A percentile compares a stretch with the other conserved stretches of the same genome.
Evolutionary conservation across 1,284 basidiomycete species (phyloP).

Genomic region (Thecaphora thlaspeos): DNA sequence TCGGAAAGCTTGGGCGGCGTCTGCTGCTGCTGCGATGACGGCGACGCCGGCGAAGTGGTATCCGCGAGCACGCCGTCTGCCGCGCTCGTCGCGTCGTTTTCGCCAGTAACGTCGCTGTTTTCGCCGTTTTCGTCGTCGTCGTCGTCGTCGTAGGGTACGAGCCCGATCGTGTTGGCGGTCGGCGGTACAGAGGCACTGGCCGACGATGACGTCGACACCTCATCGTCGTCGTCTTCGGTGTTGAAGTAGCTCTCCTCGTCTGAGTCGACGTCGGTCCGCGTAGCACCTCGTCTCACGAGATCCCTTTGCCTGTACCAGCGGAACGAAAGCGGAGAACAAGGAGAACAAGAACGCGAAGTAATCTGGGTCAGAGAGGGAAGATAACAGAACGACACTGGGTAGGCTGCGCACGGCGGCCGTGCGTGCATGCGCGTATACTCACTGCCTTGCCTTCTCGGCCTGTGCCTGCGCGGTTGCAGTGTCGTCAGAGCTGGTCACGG

Average conservation of each 20-base stretch:
- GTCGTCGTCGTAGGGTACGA: constrained; percentile 73
- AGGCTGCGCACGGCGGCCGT: too few species aligned
- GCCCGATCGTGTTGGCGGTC: constrained; percentile 63
- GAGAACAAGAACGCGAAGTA: constrained; percentile 1
- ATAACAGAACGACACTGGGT: too few species aligned
- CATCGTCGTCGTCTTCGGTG: constrained; percentile 71
- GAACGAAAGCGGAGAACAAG: neutral
- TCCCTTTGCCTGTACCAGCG: constrained; percentile 1
- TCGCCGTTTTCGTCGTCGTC: constrained; percentile 59
- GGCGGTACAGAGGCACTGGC: constrained; percentile 48
- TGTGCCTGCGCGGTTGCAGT: neutral
- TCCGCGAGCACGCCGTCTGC: neutral
- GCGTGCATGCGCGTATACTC: too few species aligned
- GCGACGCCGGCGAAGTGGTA: constrained; percentile 57
- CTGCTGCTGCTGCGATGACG: constrained; percentile 47
- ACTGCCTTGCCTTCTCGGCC: constrained; percentile 13
- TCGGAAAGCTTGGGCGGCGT: constrained; percentile 64
- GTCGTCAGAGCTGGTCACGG: constrained; percentile 1
- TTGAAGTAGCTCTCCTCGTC: constrained; percentile 87
- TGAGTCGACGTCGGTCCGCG: constrained; percentile 62
- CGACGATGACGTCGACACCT: constrained; percentile 51
- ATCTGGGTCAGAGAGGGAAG: too few species aligned
- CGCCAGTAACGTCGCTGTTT: constrained; percentile 2
- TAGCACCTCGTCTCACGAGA: constrained; percentile 12
- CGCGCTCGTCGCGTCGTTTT: constrained; percentile 2